Evolutionary conservation across 345 rosid genomes (phyloP).

Genomic region (Bruguiera parviflora): DNA sequence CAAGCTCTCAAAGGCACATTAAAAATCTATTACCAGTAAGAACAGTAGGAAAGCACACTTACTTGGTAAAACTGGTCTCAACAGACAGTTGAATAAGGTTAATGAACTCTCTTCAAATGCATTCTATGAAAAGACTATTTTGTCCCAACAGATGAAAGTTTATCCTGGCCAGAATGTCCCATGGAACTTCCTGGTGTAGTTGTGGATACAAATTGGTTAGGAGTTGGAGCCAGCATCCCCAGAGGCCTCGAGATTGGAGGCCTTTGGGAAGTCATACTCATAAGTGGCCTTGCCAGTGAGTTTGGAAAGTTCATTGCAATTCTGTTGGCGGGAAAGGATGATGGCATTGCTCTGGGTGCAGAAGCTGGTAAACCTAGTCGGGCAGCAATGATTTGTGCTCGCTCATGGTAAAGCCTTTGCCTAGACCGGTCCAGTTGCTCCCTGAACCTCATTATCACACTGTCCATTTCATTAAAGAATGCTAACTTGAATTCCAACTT

Average conservation of each 20-base stretch:
- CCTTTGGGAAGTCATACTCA: slow-evolving; percentile 53
- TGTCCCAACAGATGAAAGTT: slow-evolving; percentile 25
- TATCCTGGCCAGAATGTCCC: slow-evolving; percentile 47
- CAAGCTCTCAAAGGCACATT: too few relatives aligned
- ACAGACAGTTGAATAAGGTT: slow-evolving; percentile 2
- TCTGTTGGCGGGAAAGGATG: slow-evolving; percentile 66
- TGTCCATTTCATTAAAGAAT: slow-evolving; percentile 75
- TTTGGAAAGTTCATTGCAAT: slow-evolving; percentile 57
- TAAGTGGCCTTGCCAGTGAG: slow-evolving; percentile 60
- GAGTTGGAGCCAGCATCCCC: slow-evolving; percentile 41
- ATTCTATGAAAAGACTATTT: slow-evolving; percentile 22
- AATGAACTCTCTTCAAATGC: slow-evolving; percentile 21
- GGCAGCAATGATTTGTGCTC: slow-evolving; percentile 90
- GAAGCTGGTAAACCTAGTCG: slow-evolving; percentile 68
- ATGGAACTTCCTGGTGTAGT: slow-evolving; percentile 48
- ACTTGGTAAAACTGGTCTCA: slow-evolving; percentile 23
- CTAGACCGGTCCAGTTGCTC: slow-evolving; percentile 92
- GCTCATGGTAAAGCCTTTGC: slow-evolving; percentile 87
- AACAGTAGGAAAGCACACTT: slow-evolving; percentile 14
- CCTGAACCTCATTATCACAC: slow-evolving; percentile 54
- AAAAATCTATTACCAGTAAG: not conserved
- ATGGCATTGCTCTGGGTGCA: slow-evolving; percentile 56
- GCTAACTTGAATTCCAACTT: slow-evolving; percentile 83
- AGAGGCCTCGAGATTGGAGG: slow-evolving; percentile 67
- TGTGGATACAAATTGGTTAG: slow-evolving; percentile 44